phyloP scores from a whole-genome alignment of 2,329 filamentous ascomycete species.

The Pseudogymnoascus sp. region DNA sequence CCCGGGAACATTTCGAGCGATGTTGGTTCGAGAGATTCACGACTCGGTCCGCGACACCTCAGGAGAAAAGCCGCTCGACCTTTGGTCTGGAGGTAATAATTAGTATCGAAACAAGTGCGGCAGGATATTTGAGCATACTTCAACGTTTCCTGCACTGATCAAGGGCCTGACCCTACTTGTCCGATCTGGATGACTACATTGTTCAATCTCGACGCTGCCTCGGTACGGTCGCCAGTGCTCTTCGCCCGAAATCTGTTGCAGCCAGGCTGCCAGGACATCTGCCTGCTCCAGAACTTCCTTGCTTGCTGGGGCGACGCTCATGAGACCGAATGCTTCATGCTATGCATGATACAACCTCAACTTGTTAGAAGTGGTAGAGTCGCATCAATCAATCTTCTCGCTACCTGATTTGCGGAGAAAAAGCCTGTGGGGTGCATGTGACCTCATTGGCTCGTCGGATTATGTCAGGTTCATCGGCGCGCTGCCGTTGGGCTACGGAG shows the following conservation, averaged over 20 bases:
- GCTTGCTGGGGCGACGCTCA: neutral
- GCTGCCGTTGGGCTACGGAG: neutral
- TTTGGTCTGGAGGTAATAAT: constrained; percentile 4
- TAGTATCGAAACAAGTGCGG: constrained; percentile 7
- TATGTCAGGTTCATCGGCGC: neutral
- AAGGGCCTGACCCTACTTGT: constrained; percentile 6
- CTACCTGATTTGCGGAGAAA: constrained; percentile 7
- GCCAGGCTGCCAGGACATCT: neutral
- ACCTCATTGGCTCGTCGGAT: constrained; percentile 9
- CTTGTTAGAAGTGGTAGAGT: neutral
- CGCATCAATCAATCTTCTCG: constrained; percentile 1
- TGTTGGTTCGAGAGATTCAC: neutral
- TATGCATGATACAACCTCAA: constrained; percentile 5
- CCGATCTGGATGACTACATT: constrained; percentile 8
- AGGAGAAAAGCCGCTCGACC: constrained; percentile 7
- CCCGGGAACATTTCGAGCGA: constrained; percentile 4
- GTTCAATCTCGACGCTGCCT: constrained; percentile 6
- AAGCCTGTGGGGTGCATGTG: constrained; percentile 10
- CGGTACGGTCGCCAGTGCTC: constrained; percentile 3
- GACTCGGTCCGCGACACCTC: constrained; percentile 1
- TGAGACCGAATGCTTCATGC: constrained; percentile 2
- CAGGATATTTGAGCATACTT: neutral
- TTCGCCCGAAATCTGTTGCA: constrained; percentile 3
- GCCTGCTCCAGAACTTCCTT: constrained; percentile 2
- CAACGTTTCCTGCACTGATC: constrained; percentile 6